Conservation (phyloP, 2,329 filamentous ascomycete genomes). For the Colletotrichum siamense region DNA sequence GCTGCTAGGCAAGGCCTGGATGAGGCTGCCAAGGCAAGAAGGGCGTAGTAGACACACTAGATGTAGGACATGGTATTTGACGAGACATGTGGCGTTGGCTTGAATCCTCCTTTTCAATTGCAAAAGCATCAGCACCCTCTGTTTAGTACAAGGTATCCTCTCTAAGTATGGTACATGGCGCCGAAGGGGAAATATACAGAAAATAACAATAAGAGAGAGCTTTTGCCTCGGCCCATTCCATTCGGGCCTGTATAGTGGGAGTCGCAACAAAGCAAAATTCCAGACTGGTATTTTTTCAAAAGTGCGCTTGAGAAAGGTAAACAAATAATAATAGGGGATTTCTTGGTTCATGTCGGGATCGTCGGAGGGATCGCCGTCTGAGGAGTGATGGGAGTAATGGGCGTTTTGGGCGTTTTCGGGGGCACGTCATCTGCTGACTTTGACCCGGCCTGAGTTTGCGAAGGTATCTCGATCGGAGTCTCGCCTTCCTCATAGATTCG, state of each 20-base stretch:
- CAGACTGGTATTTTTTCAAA: background rate
- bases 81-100: background rate
- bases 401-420: background rate
- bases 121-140: background rate
- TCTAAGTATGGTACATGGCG: constrained; percentile 19
- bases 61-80: background rate
- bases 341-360: background rate
- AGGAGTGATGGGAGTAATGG: constrained; percentile 3
- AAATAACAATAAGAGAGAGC: constrained; percentile 6
- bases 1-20: constrained; percentile 47
- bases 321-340: background rate
- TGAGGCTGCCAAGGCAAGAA: constrained; percentile 1
- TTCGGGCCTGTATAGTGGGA: background rate
- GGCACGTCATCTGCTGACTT: background rate
- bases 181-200: constrained; percentile 4
- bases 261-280: background rate
- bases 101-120: background rate
- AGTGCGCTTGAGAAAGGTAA: background rate
- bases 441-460: background rate
- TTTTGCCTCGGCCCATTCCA: constrained; percentile 1
- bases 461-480: background rate
- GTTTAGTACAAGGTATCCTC: constrained; percentile 23
- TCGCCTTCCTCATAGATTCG: constrained; percentile 39
- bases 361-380: background rate
- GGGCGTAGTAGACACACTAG: background rate